Base-by-base conservation (phyloP, 441 rosid genomes). In the Sinapis alba region DNA sequence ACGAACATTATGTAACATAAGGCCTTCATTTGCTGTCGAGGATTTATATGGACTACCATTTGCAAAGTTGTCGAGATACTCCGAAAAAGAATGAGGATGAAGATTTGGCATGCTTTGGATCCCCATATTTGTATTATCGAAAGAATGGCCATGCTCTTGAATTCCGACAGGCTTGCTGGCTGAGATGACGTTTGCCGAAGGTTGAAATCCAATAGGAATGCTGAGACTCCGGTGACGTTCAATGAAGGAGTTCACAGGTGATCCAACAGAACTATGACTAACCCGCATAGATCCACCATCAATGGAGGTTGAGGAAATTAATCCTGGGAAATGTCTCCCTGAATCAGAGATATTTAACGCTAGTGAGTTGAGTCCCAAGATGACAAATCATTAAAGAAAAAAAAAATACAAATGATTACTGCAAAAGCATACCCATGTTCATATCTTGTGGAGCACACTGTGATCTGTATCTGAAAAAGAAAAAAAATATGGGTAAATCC, bases 51-150 rank as follows among this genome's bases (percentile, higher is more conserved):
- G 79, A 77, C 80, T 74, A 71, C 84, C 86, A 71, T 78, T 75
- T 41, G 75, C 74, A 59, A 85, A 80, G 81, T 70, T 73, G 72
- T 85, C 86, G 65, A 67, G 83, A 72, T 84, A 83, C 60, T 89
- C 94, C 7, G 88, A 84, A n/a, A 87, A 78, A 67, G 91, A 87
- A 79, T 80, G 87, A 43, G 89, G 85, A 84, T 85, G 89, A 57
- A 87, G 85, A 79, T 80, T 83, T 69, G 86, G 82, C 70, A 84
- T 32, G 64, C 79, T 76, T 57, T 84, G 88, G 70, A 74, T 82
- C 53, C 81, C 81, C 53, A 80, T 81, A 79, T 79, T 84, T 75
- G 84, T 56, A 38, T 83, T 87, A 74, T 83, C 88, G 67, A 80
- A 61, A 69, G 81, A 75, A 58, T 71, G 82, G 71, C 79, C 77